Base-by-base conservation (phyloP, 225 moss, liverwort and hornwort genomes). In the Polytrichum commune region DNA sequence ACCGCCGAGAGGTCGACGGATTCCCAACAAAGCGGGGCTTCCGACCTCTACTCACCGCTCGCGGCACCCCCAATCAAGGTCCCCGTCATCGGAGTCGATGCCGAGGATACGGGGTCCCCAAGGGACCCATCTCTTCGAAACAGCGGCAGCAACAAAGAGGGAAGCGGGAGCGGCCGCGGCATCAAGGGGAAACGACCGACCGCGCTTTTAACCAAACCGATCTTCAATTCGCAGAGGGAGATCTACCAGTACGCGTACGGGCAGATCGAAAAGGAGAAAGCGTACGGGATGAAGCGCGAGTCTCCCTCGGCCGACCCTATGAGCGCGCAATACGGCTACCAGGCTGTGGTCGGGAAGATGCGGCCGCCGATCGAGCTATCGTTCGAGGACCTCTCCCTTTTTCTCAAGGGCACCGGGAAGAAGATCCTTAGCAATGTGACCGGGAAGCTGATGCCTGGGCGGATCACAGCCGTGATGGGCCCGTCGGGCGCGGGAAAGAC, bases 401-500 rank as follows among this genome's bases (percentile, higher is more conserved):
- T 82, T 54, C 71, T 96, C 32, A 96, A 93, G 64, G 93, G 93
- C 16, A 84, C 82, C 8, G 92, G 92, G 63, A 93, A 83, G 66
- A 86, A 84, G 72, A 92, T 96, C 62, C 78, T 96, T 4, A 90
- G 87, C 74, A 82, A 92, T 74, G 93, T 96, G 67, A 93, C 96
- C 0, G 96, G 96, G 19, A 92, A 78, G 66, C 82, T 96, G 5
- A 74, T 73, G 61, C 90, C 90, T 0, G 75, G 92, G 29, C 82
- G 93, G 27, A 87, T 96, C 30, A 90, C 92, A 55, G 96, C 96
- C 22, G 90, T 96, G 7, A 93, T 96, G 93, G 96, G 96, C 20
- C 93, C 96, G n/a, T 96, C 96, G 18, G 96, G 94, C 2, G 95
- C 95, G 0, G 95, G 91, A 4, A 93, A 96, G 84, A 96, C 96